Evolutionary conservation across 345 rosid genomes (phyloP).

Genomic region (Anacardium occidentale): DNA sequence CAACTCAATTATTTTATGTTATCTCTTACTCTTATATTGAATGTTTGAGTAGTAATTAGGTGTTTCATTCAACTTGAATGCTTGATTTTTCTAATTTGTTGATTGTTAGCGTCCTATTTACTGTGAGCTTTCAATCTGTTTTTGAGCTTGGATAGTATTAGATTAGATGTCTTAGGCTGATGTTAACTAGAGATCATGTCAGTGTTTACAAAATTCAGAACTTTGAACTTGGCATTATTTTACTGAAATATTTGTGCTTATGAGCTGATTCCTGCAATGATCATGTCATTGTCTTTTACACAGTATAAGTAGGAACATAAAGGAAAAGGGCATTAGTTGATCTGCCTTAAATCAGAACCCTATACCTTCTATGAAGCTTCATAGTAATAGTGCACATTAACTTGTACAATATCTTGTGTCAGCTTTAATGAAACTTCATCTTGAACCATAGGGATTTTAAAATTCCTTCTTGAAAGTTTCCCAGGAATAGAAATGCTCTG

Average conservation of each 20-base stretch:
- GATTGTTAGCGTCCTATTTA: no score
- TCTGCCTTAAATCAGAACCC: not conserved
- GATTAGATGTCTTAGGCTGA: no score
- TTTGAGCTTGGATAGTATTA: no score
- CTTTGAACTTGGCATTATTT: not conserved
- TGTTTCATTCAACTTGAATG: not conserved
- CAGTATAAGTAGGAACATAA: not conserved
- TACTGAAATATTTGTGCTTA: not conserved
- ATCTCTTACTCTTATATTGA: no score
- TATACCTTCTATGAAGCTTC: not conserved
- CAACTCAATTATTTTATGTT: not conserved
- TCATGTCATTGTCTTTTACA: not conserved
- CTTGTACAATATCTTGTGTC: not conserved
- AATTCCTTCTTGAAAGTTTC: not conserved
- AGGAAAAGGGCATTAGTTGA: not conserved
- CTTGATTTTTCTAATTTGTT: not conserved
- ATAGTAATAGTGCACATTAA: not conserved
- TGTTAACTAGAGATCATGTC: no score
- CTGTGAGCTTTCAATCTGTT: no score
- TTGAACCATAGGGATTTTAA: not conserved
- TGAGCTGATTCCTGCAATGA: not conserved
- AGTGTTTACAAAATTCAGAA: no score
- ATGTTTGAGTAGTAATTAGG: not conserved
- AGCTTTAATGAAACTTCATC: constrained; percentile 7
- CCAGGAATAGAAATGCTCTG: not conserved